Percentiles rank a stretch among this genome's conserved stretches.
phyloP scores from a whole-genome alignment of 495 filamentous ascomycete genomes.

The Podospora bellae-mahoneyi region DNA sequence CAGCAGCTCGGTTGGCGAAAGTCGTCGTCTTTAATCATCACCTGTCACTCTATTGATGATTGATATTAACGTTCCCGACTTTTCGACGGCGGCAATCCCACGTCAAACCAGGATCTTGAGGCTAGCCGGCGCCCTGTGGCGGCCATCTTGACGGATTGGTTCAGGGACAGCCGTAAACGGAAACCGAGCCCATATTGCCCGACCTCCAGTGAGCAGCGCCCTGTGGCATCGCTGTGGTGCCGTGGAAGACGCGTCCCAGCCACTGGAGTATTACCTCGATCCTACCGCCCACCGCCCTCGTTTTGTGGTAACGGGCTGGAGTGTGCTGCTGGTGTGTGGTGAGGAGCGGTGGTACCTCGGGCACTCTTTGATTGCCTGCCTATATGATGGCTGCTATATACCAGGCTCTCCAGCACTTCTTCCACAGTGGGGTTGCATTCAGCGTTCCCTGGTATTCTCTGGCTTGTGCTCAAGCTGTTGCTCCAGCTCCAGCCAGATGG shows the following conservation, averaged over 20 bases:
- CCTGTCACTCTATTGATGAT: background rate
- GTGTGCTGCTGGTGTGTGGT: slow-evolving; percentile 13
- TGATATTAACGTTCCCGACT: slow-evolving; percentile 5
- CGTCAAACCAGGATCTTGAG: background rate
- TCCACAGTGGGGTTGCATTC: slow-evolving; percentile 9
- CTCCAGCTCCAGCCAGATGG: slow-evolving; percentile 11
- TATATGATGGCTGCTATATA: slow-evolving; percentile 29
- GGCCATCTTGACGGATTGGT: background rate
- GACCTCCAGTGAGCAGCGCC: background rate
- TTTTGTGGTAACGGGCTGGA: slow-evolving; percentile 19
- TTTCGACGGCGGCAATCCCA: slow-evolving; percentile 3
- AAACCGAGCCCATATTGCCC: slow-evolving; percentile 1
- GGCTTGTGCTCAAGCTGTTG: slow-evolving; percentile 1
- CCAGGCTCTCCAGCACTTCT: slow-evolving; percentile 13
- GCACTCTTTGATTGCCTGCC: slow-evolving; percentile 37
- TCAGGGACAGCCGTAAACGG: background rate
- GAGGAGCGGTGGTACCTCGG: slow-evolving; percentile 37
- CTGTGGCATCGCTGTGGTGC: background rate
- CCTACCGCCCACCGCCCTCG: slow-evolving; percentile 6
- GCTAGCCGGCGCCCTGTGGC: too few species aligned
- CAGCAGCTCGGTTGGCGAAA: background rate
- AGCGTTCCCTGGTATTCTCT: slow-evolving; percentile 10
- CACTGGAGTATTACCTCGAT: background rate
- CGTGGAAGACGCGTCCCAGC: background rate
- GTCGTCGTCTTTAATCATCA: background rate